phyloP scores from a whole-genome alignment of 345 rosid genomes.

The Clarkia xantiana region DNA sequence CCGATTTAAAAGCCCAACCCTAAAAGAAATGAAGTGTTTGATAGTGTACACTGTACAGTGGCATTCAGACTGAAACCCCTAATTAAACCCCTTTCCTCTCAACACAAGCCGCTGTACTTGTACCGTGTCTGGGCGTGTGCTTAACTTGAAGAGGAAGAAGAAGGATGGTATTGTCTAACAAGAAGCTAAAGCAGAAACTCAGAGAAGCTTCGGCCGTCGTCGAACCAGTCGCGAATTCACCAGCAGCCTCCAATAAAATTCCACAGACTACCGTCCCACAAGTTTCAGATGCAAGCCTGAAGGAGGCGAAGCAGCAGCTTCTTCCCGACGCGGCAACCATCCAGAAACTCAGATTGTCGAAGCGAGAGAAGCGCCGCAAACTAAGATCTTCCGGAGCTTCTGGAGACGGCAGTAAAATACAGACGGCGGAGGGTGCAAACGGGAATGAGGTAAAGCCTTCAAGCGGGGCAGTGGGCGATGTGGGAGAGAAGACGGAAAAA shows the following conservation, averaged over 20 bases:
- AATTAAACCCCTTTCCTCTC: not conserved
- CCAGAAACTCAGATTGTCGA: conserved; percentile 55
- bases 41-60: too few relatives aligned
- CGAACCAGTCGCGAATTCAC: conserved; percentile 15
- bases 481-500: not conserved
- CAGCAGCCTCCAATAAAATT: conserved; percentile 7
- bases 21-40: too few relatives aligned
- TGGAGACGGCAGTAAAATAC: conserved; percentile 2
- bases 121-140: not conserved
- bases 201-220: conserved; percentile 33
- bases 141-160: not conserved
- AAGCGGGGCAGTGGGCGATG: conserved; percentile 9
- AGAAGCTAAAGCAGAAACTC: conserved; percentile 81
- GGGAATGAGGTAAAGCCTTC: conserved; percentile 9
- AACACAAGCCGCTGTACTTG: not conserved
- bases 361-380: conserved; percentile 62
- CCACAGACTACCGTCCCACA: not conserved
- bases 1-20: too few relatives aligned
- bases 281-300: conserved; percentile 12
- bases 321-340: conserved; percentile 41
- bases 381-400: conserved; percentile 12
- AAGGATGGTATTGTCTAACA: conserved; percentile 79
- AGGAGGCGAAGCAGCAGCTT: conserved; percentile 32
- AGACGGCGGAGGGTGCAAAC: conserved; percentile 14
- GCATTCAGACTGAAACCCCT: conserved; percentile 1